phyloP scores from a whole-genome alignment of 2,329 filamentous ascomycete genomes.

The Harringtonia lauricola region DNA sequence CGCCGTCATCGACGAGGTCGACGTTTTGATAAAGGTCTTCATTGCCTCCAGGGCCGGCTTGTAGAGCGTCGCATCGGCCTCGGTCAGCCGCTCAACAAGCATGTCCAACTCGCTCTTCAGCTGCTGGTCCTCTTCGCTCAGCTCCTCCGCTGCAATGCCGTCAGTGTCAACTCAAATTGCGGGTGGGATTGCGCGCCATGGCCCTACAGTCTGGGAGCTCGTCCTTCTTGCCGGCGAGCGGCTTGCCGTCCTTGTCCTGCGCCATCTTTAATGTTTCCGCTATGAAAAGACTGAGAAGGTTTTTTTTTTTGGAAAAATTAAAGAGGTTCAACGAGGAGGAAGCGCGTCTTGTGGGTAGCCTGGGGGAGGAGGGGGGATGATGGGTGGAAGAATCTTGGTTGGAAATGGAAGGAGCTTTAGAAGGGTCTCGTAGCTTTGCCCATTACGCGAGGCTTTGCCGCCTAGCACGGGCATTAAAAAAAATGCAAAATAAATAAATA shows the following conservation, averaged over 20 bases:
- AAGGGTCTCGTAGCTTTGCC: constrained; percentile 11
- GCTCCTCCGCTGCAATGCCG: constrained; percentile 55
- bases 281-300: background rate
- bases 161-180: background rate
- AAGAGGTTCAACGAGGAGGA: background rate
- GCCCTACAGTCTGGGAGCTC: constrained; percentile 42
- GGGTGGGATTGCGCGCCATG: background rate
- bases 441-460: constrained; percentile 26
- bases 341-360: no score
- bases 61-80: constrained; percentile 78
- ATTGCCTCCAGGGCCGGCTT: constrained; percentile 89
- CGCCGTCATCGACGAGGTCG: constrained; percentile 97
- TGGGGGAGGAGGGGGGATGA: no score
- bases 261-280: constrained; percentile 50
- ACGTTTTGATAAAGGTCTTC: constrained; percentile 98
- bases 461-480: constrained; percentile 14
- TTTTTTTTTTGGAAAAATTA: no score
- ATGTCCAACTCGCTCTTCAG: constrained; percentile 96
- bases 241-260: constrained; percentile 66
- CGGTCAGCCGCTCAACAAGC: constrained; percentile 90
- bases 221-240: constrained; percentile 61
- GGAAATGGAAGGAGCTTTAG: constrained; percentile 10
- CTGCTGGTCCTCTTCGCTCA: constrained; percentile 96
- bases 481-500: constrained; percentile 3
- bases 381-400: background rate